Percentiles rank a stretch among this genome's conserved stretches.
Evolutionary conservation across 805 yeast genomes (phyloP).

Genomic region (Myxozyma lipomycoides): DNA sequence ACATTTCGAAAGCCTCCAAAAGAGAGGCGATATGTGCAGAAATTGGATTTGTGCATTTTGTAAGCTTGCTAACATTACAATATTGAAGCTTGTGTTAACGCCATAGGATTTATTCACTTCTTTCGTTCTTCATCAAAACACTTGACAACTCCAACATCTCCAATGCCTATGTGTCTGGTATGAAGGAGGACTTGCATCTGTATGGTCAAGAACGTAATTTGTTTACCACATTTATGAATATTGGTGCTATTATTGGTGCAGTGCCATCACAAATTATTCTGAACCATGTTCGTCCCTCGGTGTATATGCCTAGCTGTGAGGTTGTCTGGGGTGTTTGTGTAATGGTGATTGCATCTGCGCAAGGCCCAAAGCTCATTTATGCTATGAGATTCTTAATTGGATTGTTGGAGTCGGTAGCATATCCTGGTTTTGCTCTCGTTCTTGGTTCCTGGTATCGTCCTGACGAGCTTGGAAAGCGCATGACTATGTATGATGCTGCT

Average conservation of each 20-base stretch:
- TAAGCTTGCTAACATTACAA: not conserved
- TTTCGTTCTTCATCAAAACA: conserved; percentile 47
- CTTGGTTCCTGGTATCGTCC: conserved; percentile 48
- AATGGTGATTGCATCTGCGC: conserved; percentile 40
- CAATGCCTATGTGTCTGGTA: conserved; percentile 66
- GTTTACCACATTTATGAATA: conserved; percentile 21
- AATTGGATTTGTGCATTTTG: conserved; percentile 21
- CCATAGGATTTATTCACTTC: conserved; percentile 10
- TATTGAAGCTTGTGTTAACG: not conserved
- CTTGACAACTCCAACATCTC: conserved; percentile 57
- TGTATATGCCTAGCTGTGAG: conserved; percentile 43
- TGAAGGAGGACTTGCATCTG: conserved; percentile 47
- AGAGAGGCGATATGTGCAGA: conserved; percentile 22
- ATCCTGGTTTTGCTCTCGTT: conserved; percentile 45
- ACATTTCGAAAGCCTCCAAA: conserved; percentile 18
- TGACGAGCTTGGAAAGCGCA: conserved; percentile 56
- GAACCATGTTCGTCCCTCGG: conserved; percentile 33
- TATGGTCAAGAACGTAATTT: conserved; percentile 24
- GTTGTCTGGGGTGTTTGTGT: conserved; percentile 45
- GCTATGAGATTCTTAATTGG: conserved; percentile 20
- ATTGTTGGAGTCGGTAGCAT: conserved; percentile 52
- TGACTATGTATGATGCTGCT: conserved; percentile 56
- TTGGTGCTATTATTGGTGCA: conserved; percentile 47
- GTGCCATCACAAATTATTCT: conserved; percentile 44
- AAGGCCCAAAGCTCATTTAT: conserved; percentile 23